phyloP scores from a whole-genome alignment of 768 basidiomycete species.

The Megacollybia marginata region DNA sequence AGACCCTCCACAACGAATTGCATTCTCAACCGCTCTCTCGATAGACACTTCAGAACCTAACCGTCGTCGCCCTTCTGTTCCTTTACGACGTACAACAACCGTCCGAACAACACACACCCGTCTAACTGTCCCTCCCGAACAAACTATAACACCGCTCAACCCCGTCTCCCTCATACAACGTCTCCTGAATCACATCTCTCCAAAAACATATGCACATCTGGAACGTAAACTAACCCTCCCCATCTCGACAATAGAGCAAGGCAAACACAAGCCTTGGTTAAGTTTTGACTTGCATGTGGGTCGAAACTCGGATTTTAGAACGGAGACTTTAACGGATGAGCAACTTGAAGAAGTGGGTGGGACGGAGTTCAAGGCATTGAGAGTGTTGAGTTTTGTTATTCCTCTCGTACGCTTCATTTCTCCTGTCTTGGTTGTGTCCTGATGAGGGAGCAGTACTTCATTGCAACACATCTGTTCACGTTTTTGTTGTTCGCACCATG shows the following conservation, averaged over 20 bases:
- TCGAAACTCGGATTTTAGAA: conserved; percentile 51
- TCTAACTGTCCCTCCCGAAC: too few relatives aligned
- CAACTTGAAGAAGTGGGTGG: conserved; percentile 71
- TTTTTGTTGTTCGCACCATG: conserved; percentile 60
- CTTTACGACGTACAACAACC: conserved; percentile 24
- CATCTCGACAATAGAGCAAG: conserved; percentile 34
- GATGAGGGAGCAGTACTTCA: conserved; percentile 51
- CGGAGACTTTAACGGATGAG: conserved; percentile 50
- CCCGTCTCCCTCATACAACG: conserved; percentile 22
- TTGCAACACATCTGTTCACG: conserved; percentile 46
- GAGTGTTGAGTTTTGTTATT: conserved; percentile 41
- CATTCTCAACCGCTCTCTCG: too few relatives aligned
- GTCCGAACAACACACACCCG: conserved; percentile 13
- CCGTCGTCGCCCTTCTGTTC: conserved; percentile 5
- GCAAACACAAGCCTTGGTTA: conserved; percentile 27
- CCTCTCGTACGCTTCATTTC: conserved; percentile 28
- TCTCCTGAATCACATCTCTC: conserved; percentile 32
- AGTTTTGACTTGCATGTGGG: conserved; percentile 40
- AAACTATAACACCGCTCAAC: too few relatives aligned
- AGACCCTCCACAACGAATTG: too few relatives aligned
- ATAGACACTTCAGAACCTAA: too few relatives aligned
- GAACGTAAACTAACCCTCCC: conserved; percentile 47
- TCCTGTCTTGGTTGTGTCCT: conserved; percentile 1
- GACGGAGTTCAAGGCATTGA: conserved; percentile 64
- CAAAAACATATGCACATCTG: conserved; percentile 34